Conservation (phyloP, 2,329 filamentous ascomycete species). For the Penicillium verrucosum region DNA sequence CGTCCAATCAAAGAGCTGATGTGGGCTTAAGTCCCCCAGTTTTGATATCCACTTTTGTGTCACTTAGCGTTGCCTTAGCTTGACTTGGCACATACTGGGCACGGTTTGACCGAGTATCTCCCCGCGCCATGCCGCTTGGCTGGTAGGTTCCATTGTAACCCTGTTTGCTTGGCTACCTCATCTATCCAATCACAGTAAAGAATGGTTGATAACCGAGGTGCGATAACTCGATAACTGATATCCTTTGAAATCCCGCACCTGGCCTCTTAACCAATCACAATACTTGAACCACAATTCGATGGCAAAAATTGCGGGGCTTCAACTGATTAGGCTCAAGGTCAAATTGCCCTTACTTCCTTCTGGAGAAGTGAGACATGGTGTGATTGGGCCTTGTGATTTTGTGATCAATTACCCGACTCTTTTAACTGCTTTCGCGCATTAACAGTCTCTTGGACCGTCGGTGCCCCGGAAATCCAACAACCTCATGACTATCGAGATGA, state of each 20-base stretch:
- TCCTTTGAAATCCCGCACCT: slow-evolving; percentile 1
- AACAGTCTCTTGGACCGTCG: slow-evolving; percentile 6
- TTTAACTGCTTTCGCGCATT: not conserved
- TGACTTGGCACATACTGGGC: slow-evolving; percentile 10
- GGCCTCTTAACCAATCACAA: not conserved
- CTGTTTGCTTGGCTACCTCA: slow-evolving; percentile 17
- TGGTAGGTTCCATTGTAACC: slow-evolving; percentile 26
- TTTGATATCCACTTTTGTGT: not conserved
- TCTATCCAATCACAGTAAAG: not conserved
- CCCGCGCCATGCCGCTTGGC: slow-evolving; percentile 20
- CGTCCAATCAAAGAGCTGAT: slow-evolving; percentile 1
- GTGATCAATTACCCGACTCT: not conserved
- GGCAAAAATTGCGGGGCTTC: not conserved
- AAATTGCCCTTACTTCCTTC: not conserved
- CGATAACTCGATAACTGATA: slow-evolving; percentile 7
- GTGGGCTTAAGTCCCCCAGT: not conserved
- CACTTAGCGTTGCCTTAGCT: not conserved
- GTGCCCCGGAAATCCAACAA: not conserved
- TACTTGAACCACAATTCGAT: too few species aligned
- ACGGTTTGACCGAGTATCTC: not conserved
- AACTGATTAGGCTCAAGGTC: not conserved
- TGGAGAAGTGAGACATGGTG: slow-evolving; percentile 1
- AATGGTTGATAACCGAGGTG: slow-evolving; percentile 9
- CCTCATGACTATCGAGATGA: not conserved
- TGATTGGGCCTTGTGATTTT: not conserved